These are phyloP conservation scores for Phytomonas sp. DNA, from an alignment of 208 protist species.

Conservation along the genomic window DNA sequence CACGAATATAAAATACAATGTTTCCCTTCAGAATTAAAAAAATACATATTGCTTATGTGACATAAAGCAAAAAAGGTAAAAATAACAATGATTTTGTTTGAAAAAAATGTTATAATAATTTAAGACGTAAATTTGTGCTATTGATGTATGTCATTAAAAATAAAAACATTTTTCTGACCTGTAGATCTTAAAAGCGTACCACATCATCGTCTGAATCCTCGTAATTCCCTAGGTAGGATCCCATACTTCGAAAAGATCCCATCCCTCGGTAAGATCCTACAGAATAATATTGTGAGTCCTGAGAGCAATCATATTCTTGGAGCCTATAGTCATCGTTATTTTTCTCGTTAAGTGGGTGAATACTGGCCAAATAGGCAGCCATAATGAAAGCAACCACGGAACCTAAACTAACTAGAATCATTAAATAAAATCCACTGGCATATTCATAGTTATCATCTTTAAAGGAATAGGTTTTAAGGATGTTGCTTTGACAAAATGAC, in stretches of 20 bases:
- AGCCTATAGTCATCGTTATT: background rate
- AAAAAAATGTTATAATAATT: background rate
- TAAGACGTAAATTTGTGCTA: background rate
- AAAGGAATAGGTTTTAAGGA: background rate
- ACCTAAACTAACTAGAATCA: background rate
- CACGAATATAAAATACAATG: background rate
- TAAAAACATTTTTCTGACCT: background rate
- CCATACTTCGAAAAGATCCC: no score
- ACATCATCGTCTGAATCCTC: background rate
- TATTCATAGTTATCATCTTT: background rate
- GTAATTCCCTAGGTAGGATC: background rate
- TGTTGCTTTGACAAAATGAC: background rate
- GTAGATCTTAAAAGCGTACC: background rate
- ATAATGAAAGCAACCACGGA: background rate
- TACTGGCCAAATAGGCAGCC: background rate
- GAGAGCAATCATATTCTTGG: background rate
- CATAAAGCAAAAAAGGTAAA: background rate
- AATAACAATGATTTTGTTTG: background rate
- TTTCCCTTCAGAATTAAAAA: background rate
- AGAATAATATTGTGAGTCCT: background rate
- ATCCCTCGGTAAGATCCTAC: background rate
- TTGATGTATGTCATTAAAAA: background rate
- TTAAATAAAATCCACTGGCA: background rate
- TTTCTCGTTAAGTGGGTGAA: background rate
- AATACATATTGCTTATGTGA: background rate